Base-by-base conservation (phyloP, 768 basidiomycete genomes). In the Agaricus bisporus region DNA sequence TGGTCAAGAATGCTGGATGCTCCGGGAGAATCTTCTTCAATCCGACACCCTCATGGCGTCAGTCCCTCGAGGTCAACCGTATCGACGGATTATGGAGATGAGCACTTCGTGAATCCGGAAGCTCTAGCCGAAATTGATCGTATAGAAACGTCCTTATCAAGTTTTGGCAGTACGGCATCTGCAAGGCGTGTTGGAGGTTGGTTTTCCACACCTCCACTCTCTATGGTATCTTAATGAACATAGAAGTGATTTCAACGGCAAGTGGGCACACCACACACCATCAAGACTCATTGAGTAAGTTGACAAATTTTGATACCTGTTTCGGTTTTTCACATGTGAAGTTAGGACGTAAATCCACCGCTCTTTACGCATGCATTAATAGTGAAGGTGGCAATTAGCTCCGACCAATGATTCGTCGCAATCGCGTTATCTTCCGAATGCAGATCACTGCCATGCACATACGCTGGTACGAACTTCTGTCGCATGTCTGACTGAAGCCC, bases 111-210 rank as follows among this genome's bases (percentile, higher is more conserved):
- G 58, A 71, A 76, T 54, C 48, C 62, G 7, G 48, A 65, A 38
- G 68, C 73, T 57, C 61, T 77, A 29, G 69, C 68, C 11, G 68
- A 78, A 48, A 61, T 83, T 18, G 78, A 80, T 60, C 68, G 66
- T 11, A 49, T 83, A 29, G 81, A 83, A 60, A 64, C 69, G 48
- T 65, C 63, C 29, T 41, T 61, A 12, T 54, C 59, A 25, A 52
- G 18, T n/a, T 22, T 49, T 22, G 39, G 42, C 11, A 41, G 39
- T 43, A 36, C 49, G 29, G 32, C 45, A 14, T 46, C 42, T 18
- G 18, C 28, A 36, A 48, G 20, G 55, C 38, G 26, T 59, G 51
- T 49, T 53, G 41, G 18, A 26, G 45, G 55, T 46, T n/a, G 28
- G 45, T 47, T 47, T 41, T 41, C 26, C 52, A 39, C 28, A 22